Percentiles rank a stretch among this genome's conserved stretches.
Conservation (phyloP, 768 basidiomycete genomes). For the Mycena latifolia region DNA sequence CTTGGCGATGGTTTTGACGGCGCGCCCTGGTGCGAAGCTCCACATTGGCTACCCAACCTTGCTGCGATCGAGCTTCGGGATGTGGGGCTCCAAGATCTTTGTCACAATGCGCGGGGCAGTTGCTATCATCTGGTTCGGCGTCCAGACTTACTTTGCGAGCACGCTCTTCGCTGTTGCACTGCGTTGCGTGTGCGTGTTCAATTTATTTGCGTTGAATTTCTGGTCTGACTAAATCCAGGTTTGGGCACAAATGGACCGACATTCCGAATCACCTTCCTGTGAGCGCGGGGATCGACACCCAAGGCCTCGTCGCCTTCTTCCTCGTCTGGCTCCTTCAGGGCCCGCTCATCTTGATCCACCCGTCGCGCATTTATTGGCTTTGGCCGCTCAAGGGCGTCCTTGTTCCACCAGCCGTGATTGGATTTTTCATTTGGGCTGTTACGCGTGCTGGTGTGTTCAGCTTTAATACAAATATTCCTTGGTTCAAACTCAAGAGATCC, state of each 20-base stretch:
- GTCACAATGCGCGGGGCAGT: slow-evolving; percentile 37
- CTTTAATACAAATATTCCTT: not conserved
- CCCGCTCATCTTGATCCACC: slow-evolving; percentile 35
- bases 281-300: slow-evolving; percentile 35
- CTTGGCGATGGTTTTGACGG: slow-evolving; percentile 35
- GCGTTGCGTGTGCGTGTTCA: slow-evolving; percentile 33
- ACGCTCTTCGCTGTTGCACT: slow-evolving; percentile 35
- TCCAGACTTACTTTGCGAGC: slow-evolving; percentile 38
- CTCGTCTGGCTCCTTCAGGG: slow-evolving; percentile 36
- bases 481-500: not conserved
- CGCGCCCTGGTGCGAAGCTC: slow-evolving; percentile 37
- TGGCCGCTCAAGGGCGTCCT: slow-evolving; percentile 34
- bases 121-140: slow-evolving; percentile 39
- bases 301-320: slow-evolving; percentile 38
- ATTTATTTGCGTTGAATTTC: not conserved
- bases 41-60: slow-evolving; percentile 40
- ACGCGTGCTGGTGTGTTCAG: slow-evolving; percentile 28
- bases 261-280: slow-evolving; percentile 36
- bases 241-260: slow-evolving; percentile 40
- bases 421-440: slow-evolving; percentile 35
- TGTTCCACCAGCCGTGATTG: slow-evolving; percentile 32
- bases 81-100: slow-evolving; percentile 40
- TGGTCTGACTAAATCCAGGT: slow-evolving; percentile 16
- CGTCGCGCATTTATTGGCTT: slow-evolving; percentile 35
- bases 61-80: slow-evolving; percentile 37